phyloP scores from a whole-genome alignment of 2,329 filamentous ascomycete species.

The Clarireedia homoeocarpa region DNA sequence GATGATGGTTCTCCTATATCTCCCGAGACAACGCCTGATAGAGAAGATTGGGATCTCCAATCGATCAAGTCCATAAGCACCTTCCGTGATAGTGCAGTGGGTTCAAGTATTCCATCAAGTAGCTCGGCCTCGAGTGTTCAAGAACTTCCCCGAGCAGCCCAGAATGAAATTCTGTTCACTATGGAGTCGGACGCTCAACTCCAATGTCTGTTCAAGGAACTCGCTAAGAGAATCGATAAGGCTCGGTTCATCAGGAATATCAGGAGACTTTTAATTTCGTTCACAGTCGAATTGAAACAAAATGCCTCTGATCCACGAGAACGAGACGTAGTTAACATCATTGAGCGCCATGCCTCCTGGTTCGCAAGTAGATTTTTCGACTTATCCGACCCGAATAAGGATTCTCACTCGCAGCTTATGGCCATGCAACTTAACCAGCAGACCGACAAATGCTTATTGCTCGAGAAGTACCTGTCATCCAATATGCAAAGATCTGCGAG shows the following conservation, averaged over 20 bases:
- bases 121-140: not conserved
- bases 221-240: not conserved
- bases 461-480: constrained; percentile 1
- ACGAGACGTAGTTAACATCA: not conserved
- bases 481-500: too few relatives aligned
- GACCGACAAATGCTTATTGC: not conserved
- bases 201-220: not conserved
- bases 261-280: not conserved
- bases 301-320: not conserved
- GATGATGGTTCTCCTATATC: constrained; percentile 38
- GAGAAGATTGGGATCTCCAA: not conserved
- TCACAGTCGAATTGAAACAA: not conserved
- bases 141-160: not conserved
- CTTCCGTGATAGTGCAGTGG: not conserved
- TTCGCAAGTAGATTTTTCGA: constrained; percentile 7
- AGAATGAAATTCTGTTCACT: not conserved
- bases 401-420: not conserved
- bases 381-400: not conserved
- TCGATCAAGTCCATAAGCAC: not conserved
- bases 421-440: constrained; percentile 1
- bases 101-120: not conserved
- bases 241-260: not conserved
- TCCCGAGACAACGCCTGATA: constrained; percentile 44
- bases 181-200: not conserved
- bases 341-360: not conserved